Evolutionary conservation across 2,329 filamentous ascomycete species (phyloP), one percentile per base, ranked within the genome.

Genomic region (Colletotrichum lupini): DNA sequence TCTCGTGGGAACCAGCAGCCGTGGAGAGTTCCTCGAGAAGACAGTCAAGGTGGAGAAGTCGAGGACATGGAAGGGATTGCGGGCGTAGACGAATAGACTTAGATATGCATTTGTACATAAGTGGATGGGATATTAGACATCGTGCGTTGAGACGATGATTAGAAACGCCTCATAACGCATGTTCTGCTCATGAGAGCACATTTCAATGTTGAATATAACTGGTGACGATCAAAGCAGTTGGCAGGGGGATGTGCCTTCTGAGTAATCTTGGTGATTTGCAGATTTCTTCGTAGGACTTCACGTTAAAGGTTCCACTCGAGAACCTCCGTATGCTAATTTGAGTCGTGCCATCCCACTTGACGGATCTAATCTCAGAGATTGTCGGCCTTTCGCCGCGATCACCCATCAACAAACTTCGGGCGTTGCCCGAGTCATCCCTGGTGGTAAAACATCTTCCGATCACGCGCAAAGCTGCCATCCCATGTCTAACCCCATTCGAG

Each of bases 1-100:
- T n/a, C 76, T 82, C 42, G 79, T 84, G 55, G 82, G 81, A 3
- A 81, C 75, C 8, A 81, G 79, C 69, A 81, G 80, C 53, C 76
- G 78, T 4, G 77, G 75, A 1, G 55, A 62, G 12, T 74, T 78
- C 37, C n/a, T 78, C 6, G 69, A 77, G 70, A 59, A 62, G 66
- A 64, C 58, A 1, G 37, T 77, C 8, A 62, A 57, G 4, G 52
- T 76, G 0, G 52, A 74, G 59, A 70, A 74, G 60, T 71, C 76
- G 30, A 74, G 60, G 26, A 73, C 56, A 35, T 74, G 73, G 73
- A 68, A 14, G 8, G 73, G 73, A 1, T 61, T 74, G 19, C 58
- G 69, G 22, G 69, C 69, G 19, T 72, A 72, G 30, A 52, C 11
- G 16, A 30, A 4, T 9, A 16, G 32, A 66, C 49, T 22, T 11